Evolutionary conservation across 306 rosid genomes (phyloP), one percentile per base, ranked within the genome.

Genomic region (Gynostemma pentaphyllum): DNA sequence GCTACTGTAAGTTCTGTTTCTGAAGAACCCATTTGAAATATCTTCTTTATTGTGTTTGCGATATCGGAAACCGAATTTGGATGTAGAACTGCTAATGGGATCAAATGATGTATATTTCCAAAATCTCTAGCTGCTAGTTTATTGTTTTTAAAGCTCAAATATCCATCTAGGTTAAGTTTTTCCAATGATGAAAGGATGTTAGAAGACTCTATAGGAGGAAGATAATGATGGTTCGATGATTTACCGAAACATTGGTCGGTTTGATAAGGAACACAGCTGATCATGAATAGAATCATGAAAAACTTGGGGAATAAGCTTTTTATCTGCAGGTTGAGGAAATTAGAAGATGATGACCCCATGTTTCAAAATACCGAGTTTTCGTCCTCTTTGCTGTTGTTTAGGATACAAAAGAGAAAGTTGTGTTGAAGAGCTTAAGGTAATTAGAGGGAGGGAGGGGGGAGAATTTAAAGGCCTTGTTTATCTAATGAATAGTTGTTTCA

Each of bases 71-170:
- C 84, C 0, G 90, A 68, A 72, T 77, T 71, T 21, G 96, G 98
- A 72, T 86, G 65, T 11, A 92, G 78, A 46, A 92, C 85, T 69
- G 96, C 96, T 14, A 79, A 75, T 39, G 96, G 98, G 52, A 81
- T 82, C 53, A 74, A 80, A 36, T 88, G 90, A 69, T 74, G 55
- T 22, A 62, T 84, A 73, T 84, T 84, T 52, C 98, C 98, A 68
- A 92, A 92, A 76, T 92, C 98, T 40, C 55, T 84, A 29, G 95
- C 88, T 69, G 82, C 85, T 21, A 62, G 49, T 5, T 66, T 81
- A 76, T 83, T 87, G 77, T 85, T 52, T 24, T 71, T 64, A 29
- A 80, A 67, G 71, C 83, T 84, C 18, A 88, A 77, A 76, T 68
- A n/a, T 12, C 98, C 98, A 44, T 88, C 95, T 10, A 92, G 76